Percentiles rank a stretch among this genome's conserved stretches.
phyloP scores from a whole-genome alignment of 176 grass and related monocot genomes.

The Cymbopogon citratus region DNA sequence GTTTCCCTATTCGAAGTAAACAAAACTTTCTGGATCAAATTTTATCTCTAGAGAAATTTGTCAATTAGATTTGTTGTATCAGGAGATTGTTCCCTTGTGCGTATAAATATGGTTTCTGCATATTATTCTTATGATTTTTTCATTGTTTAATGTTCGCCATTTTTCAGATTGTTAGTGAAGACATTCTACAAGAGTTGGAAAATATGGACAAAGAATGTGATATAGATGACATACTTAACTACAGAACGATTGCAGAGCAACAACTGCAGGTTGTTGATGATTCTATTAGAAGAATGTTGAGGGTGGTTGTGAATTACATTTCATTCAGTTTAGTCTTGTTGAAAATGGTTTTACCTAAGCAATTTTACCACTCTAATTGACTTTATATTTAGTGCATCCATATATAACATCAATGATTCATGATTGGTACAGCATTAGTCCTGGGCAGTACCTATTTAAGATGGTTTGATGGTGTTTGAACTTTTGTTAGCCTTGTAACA shows the following conservation, averaged over 20 bases:
- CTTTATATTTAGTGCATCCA: neutral
- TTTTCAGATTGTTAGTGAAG: constrained; percentile 75
- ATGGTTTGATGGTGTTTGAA: constrained; percentile 6
- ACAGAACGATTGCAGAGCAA: constrained; percentile 81
- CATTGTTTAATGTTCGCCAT: constrained; percentile 7
- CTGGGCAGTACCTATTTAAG: neutral
- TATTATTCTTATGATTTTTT: constrained; percentile 15
- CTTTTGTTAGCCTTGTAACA: neutral
- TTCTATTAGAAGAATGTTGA: constrained; percentile 14
- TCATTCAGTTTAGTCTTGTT: constrained; percentile 13
- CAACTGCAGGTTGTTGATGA: constrained; percentile 62
- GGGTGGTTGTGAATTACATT: constrained; percentile 3
- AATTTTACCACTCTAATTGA: constrained; percentile 16
- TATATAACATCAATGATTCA: neutral
- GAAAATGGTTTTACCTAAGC: neutral
- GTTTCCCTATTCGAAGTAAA: constrained; percentile 2
- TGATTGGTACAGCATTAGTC: neutral
- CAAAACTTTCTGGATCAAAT: neutral
- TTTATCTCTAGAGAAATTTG: neutral
- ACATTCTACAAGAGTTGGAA: constrained; percentile 76
- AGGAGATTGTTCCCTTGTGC: constrained; percentile 11
- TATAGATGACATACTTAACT: constrained; percentile 91
- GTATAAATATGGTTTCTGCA: neutral
- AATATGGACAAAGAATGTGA: constrained; percentile 91
- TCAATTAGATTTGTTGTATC: neutral